These are phyloP conservation scores for Nitzschia inconspicua DNA, from an alignment of 108 stramenopile species.

Conservation along the genomic window DNA sequence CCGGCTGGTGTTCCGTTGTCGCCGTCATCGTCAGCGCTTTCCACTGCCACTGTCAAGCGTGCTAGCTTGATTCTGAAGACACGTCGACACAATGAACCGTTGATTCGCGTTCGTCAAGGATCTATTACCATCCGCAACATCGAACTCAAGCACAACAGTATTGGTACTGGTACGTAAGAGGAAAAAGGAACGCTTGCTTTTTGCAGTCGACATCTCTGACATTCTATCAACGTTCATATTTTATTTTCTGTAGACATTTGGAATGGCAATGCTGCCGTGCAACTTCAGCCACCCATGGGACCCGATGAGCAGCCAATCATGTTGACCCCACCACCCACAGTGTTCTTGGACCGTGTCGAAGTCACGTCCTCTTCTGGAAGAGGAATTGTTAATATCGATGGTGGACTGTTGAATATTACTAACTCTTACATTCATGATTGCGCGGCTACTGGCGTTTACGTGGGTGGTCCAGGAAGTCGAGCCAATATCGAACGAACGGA, in stretches of 20 bases:
- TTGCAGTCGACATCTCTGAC: not conserved
- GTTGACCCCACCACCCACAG: slow-evolving; percentile 41
- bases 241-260: slow-evolving; percentile 53
- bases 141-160: slow-evolving; percentile 49
- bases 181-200: not conserved
- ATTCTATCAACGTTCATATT: not conserved
- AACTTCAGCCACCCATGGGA: slow-evolving; percentile 62
- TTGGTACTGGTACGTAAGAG: slow-evolving; percentile 38
- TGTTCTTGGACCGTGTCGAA: slow-evolving; percentile 44
- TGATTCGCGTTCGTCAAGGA: slow-evolving; percentile 66
- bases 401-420: slow-evolving; percentile 41
- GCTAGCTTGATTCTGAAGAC: slow-evolving; percentile 57
- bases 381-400: slow-evolving; percentile 78
- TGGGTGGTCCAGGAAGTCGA: slow-evolving; percentile 62
- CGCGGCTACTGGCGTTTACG: slow-evolving; percentile 80
- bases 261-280: slow-evolving; percentile 84
- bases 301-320: slow-evolving; percentile 26
- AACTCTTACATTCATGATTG: slow-evolving; percentile 69
- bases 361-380: slow-evolving; percentile 62
- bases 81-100: slow-evolving; percentile 52
- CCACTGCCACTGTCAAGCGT: slow-evolving; percentile 2
- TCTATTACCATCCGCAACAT: slow-evolving; percentile 36
- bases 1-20: too few species aligned
- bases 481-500: slow-evolving; percentile 52
- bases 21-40: not conserved